A percentile compares a stretch with the other conserved stretches of the same genome.
These are phyloP conservation scores for Alternaria sp. DNA, from an alignment of 2,329 filamentous ascomycete species.

Conservation along the genomic window DNA sequence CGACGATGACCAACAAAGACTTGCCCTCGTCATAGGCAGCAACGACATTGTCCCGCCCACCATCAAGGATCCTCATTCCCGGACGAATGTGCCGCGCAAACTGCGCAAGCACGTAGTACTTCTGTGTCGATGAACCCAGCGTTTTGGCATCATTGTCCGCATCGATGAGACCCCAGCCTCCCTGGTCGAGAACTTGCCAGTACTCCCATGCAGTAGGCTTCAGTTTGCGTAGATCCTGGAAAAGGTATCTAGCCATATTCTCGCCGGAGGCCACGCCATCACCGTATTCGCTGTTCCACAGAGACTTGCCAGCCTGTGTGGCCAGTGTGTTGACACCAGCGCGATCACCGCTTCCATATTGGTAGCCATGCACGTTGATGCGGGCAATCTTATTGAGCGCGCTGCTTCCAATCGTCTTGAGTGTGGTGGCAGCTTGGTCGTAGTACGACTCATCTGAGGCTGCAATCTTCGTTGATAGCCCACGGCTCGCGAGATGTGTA, in stretches of 20 bases:
- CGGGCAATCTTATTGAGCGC: slow-evolving; percentile 16
- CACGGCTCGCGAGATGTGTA: slow-evolving; percentile 12
- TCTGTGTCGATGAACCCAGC: slow-evolving; percentile 12
- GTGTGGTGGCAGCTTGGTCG: slow-evolving; percentile 14
- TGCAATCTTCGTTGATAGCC: slow-evolving; percentile 10
- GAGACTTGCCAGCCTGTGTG: slow-evolving; percentile 4
- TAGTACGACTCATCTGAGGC: slow-evolving; percentile 22
- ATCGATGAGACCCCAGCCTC: slow-evolving; percentile 16
- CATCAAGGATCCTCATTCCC: slow-evolving; percentile 19
- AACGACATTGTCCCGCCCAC: slow-evolving; percentile 13
- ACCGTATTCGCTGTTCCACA: slow-evolving; percentile 22
- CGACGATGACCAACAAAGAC: slow-evolving; percentile 14
- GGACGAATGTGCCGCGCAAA: slow-evolving; percentile 18
- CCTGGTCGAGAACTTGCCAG: slow-evolving; percentile 17
- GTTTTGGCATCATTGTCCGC: slow-evolving; percentile 20
- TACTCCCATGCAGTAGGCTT: slow-evolving; percentile 19
- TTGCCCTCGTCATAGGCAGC: slow-evolving; percentile 18
- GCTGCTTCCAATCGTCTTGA: slow-evolving; percentile 14
- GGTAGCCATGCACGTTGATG: slow-evolving; percentile 19
- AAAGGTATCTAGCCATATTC: slow-evolving; percentile 10
- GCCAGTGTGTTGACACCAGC: slow-evolving; percentile 10
- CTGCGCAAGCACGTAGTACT: slow-evolving; percentile 18
- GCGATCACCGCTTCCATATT: slow-evolving; percentile 13
- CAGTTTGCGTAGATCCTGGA: slow-evolving; percentile 14
- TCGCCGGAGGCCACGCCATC: slow-evolving; percentile 12